phyloP scores from a whole-genome alignment of 2,329 filamentous ascomycete genomes.

The Diplodia intermedia region DNA sequence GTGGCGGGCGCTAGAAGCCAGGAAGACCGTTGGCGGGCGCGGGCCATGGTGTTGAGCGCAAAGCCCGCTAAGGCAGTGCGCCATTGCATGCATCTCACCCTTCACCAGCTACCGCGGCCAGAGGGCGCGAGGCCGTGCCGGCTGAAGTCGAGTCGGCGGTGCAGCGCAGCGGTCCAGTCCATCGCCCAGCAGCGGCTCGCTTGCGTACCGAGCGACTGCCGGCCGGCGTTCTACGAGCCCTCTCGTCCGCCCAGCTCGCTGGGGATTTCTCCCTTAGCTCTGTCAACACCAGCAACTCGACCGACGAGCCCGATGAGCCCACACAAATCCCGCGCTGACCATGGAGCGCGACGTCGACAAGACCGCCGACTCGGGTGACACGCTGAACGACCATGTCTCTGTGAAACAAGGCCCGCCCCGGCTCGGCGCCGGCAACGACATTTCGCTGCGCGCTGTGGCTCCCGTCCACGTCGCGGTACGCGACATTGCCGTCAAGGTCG shows the following conservation, averaged over 20 bases:
- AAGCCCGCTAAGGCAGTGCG: conserved; percentile 10
- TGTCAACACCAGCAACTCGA: conserved; percentile 11
- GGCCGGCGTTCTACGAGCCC: background rate
- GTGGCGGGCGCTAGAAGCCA: background rate
- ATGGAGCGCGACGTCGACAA: conserved; percentile 28
- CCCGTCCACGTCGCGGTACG: conserved; percentile 63
- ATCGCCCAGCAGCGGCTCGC: background rate
- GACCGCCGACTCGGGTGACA: background rate
- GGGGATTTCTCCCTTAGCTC: background rate
- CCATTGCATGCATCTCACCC: conserved; percentile 1
- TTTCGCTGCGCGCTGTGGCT: conserved; percentile 59
- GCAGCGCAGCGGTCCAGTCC: conserved; percentile 10
- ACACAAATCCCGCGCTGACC: background rate
- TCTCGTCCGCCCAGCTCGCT: background rate
- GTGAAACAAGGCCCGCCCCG: conserved; percentile 12
- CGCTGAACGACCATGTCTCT: background rate
- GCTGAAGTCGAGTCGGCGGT: background rate
- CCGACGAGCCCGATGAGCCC: background rate
- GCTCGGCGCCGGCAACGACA: conserved; percentile 39
- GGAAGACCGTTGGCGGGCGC: background rate
- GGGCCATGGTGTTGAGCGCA: conserved; percentile 12
- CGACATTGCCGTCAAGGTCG: conserved; percentile 62
- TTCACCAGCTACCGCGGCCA: background rate
- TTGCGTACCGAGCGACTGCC: conserved; percentile 1
- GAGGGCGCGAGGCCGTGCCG: background rate